Conservation (phyloP, 805 yeast species). For the Hemisphaericaspora nanyangensis region DNA sequence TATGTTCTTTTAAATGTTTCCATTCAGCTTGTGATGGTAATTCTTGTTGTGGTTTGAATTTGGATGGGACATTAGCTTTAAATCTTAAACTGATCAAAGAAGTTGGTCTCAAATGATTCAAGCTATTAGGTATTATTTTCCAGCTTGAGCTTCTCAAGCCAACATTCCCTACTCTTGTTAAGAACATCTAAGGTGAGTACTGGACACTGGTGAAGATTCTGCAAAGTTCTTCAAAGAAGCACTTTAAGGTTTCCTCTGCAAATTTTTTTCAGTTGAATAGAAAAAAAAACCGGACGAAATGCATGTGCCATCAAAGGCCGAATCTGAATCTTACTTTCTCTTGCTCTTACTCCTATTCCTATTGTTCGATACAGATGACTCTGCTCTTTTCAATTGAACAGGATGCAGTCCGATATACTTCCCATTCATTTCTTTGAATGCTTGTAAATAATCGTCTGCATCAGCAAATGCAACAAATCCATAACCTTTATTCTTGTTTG, state of each 20-base stretch:
- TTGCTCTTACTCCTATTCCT: constrained; percentile 1
- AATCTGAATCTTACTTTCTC: no score
- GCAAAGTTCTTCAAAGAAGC: no score
- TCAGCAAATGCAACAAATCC: constrained; percentile 70
- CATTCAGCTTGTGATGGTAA: constrained; percentile 37
- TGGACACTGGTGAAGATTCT: neutral
- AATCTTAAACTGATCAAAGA: neutral
- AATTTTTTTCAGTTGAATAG: no score
- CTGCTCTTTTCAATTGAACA: constrained; percentile 63
- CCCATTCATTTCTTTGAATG: constrained; percentile 74
- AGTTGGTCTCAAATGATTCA: neutral
- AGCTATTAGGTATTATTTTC: neutral
- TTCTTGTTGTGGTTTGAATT: constrained; percentile 25
- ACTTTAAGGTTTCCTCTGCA: no score
- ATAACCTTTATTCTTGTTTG: constrained; percentile 56
- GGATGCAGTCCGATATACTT: constrained; percentile 75
- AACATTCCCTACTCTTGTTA: neutral
- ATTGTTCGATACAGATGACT: constrained; percentile 22
- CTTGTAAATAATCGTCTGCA: constrained; percentile 63
- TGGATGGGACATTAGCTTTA: constrained; percentile 21
- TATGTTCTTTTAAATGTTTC: constrained; percentile 42
- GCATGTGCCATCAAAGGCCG: no score
- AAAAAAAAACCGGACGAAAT: no score
- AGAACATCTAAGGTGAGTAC: neutral
- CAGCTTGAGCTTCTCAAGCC: neutral